These are phyloP conservation scores for Mortierella hygrophila DNA, from an alignment of 192 early-diverging fungal genomes.

Conservation along the genomic window DNA sequence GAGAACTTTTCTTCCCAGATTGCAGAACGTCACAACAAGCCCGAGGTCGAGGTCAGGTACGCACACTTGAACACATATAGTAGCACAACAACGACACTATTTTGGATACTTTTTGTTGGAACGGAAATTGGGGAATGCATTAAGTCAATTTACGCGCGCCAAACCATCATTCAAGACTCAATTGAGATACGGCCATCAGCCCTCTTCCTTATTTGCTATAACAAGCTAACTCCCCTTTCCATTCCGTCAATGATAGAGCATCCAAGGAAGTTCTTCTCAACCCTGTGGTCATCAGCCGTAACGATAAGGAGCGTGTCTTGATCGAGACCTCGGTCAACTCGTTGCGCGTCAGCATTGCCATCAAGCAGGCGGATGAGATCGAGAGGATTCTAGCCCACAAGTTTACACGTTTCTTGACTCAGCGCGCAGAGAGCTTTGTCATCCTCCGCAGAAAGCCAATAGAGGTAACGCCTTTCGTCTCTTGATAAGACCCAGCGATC, in stretches of 20 bases:
- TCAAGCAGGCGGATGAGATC: conserved; percentile 98
- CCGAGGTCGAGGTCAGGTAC: conserved; percentile 94
- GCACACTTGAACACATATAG: neutral
- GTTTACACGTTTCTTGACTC: conserved; percentile 98
- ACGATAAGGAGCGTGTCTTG: conserved; percentile 93
- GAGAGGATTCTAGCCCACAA: conserved; percentile 95
- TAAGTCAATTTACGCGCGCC: neutral
- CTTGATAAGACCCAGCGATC: neutral
- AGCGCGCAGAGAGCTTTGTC: conserved; percentile 96
- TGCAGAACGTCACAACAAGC: conserved; percentile 98
- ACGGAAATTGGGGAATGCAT: neutral
- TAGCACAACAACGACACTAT: neutral
- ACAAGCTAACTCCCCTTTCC: neutral
- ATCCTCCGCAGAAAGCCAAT: conserved; percentile 93
- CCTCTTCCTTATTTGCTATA: neutral
- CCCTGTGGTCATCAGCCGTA: conserved; percentile 87
- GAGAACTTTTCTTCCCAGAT: conserved; percentile 99
- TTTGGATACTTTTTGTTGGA: neutral
- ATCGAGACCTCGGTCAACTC: conserved; percentile 96
- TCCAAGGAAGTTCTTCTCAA: conserved; percentile 90
- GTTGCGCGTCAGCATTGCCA: conserved; percentile 92
- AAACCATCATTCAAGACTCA: neutral
- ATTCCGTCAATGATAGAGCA: conserved; percentile 55
- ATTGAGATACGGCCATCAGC: neutral
- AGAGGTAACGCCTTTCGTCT: conserved; percentile 58